Evolutionary conservation across 805 yeast genomes (phyloP).

Genomic region (Candida boidinii): DNA sequence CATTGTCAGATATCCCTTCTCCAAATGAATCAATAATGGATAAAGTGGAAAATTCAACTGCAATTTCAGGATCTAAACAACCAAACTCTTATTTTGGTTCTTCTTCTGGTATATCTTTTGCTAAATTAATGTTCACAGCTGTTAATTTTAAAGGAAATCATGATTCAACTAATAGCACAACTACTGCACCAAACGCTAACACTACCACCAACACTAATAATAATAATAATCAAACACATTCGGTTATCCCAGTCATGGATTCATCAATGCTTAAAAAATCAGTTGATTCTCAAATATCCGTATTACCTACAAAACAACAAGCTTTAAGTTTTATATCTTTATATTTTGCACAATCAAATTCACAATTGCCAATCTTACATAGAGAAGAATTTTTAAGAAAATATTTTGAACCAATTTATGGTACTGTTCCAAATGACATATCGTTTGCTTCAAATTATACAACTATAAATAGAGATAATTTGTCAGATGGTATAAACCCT

Average conservation of each 20-base stretch:
- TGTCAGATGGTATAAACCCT: constrained; percentile 19
- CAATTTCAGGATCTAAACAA: constrained; percentile 21
- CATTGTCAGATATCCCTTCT: too few species aligned
- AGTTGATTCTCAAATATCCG: constrained; percentile 26
- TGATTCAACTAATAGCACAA: background rate
- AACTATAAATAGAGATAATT: constrained; percentile 27
- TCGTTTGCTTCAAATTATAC: constrained; percentile 55
- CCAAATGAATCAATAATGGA: constrained; percentile 11
- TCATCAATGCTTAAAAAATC: background rate
- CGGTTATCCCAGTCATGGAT: background rate
- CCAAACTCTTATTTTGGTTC: constrained; percentile 36
- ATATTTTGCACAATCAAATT: constrained; percentile 71
- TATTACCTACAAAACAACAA: constrained; percentile 59
- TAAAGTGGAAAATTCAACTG: constrained; percentile 18
- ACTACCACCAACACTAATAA: constrained; percentile 9
- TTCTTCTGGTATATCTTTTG: constrained; percentile 62
- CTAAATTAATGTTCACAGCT: constrained; percentile 70
- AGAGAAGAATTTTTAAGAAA: constrained; percentile 63
- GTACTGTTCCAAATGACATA: constrained; percentile 43
- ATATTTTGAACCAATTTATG: constrained; percentile 76
- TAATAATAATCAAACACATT: background rate
- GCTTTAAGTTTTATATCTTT: constrained; percentile 59
- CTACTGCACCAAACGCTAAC: background rate
- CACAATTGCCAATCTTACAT: constrained; percentile 79
- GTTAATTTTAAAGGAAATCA: constrained; percentile 40